A percentile compares a stretch with the other conserved stretches of the same genome.
phyloP scores from a whole-genome alignment of 2,329 filamentous ascomycete genomes.

The Eutypa lata region DNA sequence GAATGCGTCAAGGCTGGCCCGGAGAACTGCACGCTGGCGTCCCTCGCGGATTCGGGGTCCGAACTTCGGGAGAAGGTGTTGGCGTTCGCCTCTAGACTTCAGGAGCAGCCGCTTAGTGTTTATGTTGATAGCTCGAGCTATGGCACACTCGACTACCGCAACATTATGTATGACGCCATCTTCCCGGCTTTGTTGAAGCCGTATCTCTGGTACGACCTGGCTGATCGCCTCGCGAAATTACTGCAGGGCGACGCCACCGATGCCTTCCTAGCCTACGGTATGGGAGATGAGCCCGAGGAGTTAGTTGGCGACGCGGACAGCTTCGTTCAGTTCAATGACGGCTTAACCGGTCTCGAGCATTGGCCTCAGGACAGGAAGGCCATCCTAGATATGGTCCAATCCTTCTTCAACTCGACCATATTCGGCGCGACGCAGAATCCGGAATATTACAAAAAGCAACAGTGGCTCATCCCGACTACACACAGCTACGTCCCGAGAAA shows the following conservation, averaged over 20 bases:
- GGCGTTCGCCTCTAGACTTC: slow-evolving; percentile 29
- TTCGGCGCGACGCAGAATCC: slow-evolving; percentile 26
- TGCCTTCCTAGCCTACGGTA: slow-evolving; percentile 33
- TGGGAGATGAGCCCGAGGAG: slow-evolving; percentile 7
- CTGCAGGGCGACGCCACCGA: slow-evolving; percentile 38
- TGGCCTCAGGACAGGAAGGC: slow-evolving; percentile 31
- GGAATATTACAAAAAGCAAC: slow-evolving; percentile 25
- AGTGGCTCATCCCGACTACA: slow-evolving; percentile 27
- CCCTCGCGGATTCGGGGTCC: slow-evolving; percentile 33
- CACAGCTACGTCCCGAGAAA: slow-evolving; percentile 25
- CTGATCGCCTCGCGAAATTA: slow-evolving; percentile 30
- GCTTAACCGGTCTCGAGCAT: slow-evolving; percentile 23
- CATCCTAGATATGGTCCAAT: slow-evolving; percentile 32
- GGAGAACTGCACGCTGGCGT: slow-evolving; percentile 40
- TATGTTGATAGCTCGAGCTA: slow-evolving; percentile 40
- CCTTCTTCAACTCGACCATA: slow-evolving; percentile 29
- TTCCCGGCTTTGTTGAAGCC: slow-evolving; percentile 39
- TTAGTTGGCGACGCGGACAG: slow-evolving; percentile 24
- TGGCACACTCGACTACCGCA: slow-evolving; percentile 34
- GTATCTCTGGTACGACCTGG: slow-evolving; percentile 32
- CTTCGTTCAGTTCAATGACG: slow-evolving; percentile 31
- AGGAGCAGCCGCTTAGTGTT: slow-evolving; percentile 36
- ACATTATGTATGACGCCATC: slow-evolving; percentile 33
- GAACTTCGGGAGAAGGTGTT: slow-evolving; percentile 31
- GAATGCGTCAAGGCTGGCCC: slow-evolving; percentile 47